Evolutionary conservation across 2,329 filamentous ascomycete species (phyloP).

Genomic region (Paracoccidioides brasiliensis): DNA sequence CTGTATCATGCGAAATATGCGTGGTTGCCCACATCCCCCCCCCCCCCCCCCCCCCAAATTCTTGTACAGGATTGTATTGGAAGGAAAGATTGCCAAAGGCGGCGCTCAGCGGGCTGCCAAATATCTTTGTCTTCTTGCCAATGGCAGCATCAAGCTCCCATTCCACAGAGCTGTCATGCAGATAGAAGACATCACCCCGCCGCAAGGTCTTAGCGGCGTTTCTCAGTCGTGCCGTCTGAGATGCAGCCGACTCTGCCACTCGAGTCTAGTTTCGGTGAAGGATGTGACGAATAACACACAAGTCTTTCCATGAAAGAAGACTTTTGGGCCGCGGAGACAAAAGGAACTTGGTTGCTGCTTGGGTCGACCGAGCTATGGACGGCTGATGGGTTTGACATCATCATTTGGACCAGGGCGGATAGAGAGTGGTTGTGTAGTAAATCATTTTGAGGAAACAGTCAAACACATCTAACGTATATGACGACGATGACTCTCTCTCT

Average conservation of each 20-base stretch:
- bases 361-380: background rate
- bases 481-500: no score
- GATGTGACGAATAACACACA: background rate
- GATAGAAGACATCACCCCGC: conserved; percentile 6
- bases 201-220: conserved; percentile 1
- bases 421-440: no score
- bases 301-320: background rate
- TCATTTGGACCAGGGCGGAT: no score
- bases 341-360: background rate
- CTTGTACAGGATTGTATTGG: conserved; percentile 9
- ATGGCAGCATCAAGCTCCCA: background rate
- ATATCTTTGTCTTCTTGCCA: conserved; percentile 4
- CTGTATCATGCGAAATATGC: conserved; percentile 5
- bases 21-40: conserved; percentile 5
- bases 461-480: no score
- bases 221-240: background rate
- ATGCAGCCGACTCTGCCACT: no score
- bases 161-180: conserved; percentile 3
- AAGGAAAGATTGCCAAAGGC: conserved; percentile 3
- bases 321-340: background rate
- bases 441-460: no score
- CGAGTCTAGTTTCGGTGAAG: no score
- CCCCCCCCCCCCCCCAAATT: background rate
- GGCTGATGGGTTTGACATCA: background rate
- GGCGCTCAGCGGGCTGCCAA: conserved; percentile 8